A percentile compares a stretch with the other conserved stretches of the same genome.
Conservation (phyloP, 2,329 filamentous ascomycete species). For the Trichocomaceae sp. region DNA sequence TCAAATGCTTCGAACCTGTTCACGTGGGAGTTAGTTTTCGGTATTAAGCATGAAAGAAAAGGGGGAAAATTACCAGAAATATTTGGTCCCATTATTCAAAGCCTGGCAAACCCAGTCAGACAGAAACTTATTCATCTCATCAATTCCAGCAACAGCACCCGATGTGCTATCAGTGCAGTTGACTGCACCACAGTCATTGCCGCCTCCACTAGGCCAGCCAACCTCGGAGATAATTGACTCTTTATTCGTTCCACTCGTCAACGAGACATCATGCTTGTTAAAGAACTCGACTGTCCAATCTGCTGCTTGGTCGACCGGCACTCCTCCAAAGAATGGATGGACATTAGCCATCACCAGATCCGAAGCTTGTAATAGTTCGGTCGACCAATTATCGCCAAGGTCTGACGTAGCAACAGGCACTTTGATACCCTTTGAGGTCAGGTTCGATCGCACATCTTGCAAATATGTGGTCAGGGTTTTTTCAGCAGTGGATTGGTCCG, state of each 20-base stretch:
- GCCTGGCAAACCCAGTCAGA: constrained; percentile 75
- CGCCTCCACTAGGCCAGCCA: constrained; percentile 81
- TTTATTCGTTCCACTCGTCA: constrained; percentile 55
- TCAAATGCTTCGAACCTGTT: constrained; percentile 84
- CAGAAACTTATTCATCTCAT: constrained; percentile 81
- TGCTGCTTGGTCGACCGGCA: constrained; percentile 60
- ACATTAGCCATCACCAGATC: constrained; percentile 96
- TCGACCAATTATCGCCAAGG: constrained; percentile 79
- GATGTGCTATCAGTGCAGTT: constrained; percentile 50
- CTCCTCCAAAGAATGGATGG: constrained; percentile 89
- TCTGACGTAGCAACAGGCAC: constrained; percentile 83
- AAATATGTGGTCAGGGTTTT: constrained; percentile 59
- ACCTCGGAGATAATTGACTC: constrained; percentile 84
- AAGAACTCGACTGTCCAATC: constrained; percentile 81
- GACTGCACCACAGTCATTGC: constrained; percentile 63
- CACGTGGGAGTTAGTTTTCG: neutral
- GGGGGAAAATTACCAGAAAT: constrained; percentile 66
- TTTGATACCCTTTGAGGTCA: constrained; percentile 59
- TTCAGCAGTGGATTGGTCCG: constrained; percentile 57
- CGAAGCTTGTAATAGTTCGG: constrained; percentile 59
- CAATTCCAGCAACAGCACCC: constrained; percentile 72
- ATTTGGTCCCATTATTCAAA: constrained; percentile 75
- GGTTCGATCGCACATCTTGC: constrained; percentile 61
- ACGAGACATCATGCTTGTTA: constrained; percentile 58
- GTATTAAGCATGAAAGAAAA: neutral